Percentiles rank a stretch among this genome's conserved stretches.
Evolutionary conservation across 768 basidiomycete species (phyloP).

Genomic region (Wakefieldia striispora): DNA sequence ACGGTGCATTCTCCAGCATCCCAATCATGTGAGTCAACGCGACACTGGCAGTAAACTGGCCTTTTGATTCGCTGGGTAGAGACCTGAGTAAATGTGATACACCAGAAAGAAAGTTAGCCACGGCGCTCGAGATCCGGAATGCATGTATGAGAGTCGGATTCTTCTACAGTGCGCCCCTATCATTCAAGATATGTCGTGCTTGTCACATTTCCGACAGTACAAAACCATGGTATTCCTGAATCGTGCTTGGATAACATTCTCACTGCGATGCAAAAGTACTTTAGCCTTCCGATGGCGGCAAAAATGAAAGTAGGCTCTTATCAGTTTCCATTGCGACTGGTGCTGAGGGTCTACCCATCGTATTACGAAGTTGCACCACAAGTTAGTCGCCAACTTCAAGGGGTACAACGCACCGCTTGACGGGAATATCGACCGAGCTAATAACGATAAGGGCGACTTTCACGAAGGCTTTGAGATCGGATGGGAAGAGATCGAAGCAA

Average conservation of each 20-base stretch:
- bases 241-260: constrained; percentile 45
- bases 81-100: constrained; percentile 21
- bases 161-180: constrained; percentile 60
- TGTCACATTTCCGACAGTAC: constrained; percentile 45
- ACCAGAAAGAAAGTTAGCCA: constrained; percentile 33
- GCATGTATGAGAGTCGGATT: constrained; percentile 85
- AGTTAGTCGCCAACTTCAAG: constrained; percentile 68
- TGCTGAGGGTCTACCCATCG: no score
- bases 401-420: constrained; percentile 70
- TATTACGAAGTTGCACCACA: constrained; percentile 58
- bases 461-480: constrained; percentile 92
- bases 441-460: constrained; percentile 72
- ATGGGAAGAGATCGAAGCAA: constrained; percentile 50
- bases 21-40: no score
- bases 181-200: neutral
- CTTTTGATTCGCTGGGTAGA: constrained; percentile 5
- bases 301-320: constrained; percentile 58
- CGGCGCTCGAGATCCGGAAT: constrained; percentile 62
- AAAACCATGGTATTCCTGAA: constrained; percentile 72
- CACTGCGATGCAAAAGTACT: constrained; percentile 57
- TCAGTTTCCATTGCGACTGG: no score
- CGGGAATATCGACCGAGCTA: constrained; percentile 67
- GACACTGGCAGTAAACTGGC: no score
- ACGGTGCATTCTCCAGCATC: no score
- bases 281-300: constrained; percentile 54